Conservation (phyloP, 768 basidiomycete genomes). For the Mycena vulgaris region DNA sequence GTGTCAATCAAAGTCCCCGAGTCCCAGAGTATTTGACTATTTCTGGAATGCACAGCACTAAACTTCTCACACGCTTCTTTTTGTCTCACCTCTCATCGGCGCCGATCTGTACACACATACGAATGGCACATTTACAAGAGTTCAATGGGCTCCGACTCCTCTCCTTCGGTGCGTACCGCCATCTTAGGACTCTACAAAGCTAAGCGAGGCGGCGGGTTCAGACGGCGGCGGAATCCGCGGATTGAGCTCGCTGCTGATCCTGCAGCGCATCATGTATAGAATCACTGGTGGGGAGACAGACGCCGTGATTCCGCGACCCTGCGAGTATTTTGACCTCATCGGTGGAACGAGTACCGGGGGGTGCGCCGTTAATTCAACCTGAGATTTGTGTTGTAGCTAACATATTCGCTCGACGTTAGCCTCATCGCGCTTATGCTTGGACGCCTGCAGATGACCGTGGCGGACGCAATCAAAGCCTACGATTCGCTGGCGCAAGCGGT, state of each 20-base stretch:
- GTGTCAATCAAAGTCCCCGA: too few relatives aligned
- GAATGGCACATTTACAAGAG: too few relatives aligned
- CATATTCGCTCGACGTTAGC: background rate
- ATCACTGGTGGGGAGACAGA: conserved; percentile 9
- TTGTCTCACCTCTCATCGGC: too few relatives aligned
- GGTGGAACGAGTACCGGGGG: conserved; percentile 42
- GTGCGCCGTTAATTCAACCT: conserved; percentile 14
- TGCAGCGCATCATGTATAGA: conserved; percentile 36
- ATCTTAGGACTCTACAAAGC: background rate
- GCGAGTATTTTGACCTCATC: conserved; percentile 41
- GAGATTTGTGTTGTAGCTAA: background rate
- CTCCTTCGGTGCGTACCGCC: background rate
- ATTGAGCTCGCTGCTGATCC: conserved; percentile 33
- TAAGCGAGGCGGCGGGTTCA: background rate
- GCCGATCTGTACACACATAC: too few relatives aligned
- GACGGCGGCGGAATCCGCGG: conserved; percentile 41
- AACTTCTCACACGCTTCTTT: too few relatives aligned
- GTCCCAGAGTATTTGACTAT: too few relatives aligned
- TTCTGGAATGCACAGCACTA: too few relatives aligned
- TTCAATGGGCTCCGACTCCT: background rate
- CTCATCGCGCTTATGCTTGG: conserved; percentile 11
- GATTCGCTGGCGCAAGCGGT: background rate
- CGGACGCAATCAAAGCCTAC: background rate
- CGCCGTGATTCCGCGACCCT: conserved; percentile 25
- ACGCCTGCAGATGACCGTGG: conserved; percentile 3